Conservation (phyloP, 2,329 filamentous ascomycete genomes). For the Colletotrichum navitas region DNA sequence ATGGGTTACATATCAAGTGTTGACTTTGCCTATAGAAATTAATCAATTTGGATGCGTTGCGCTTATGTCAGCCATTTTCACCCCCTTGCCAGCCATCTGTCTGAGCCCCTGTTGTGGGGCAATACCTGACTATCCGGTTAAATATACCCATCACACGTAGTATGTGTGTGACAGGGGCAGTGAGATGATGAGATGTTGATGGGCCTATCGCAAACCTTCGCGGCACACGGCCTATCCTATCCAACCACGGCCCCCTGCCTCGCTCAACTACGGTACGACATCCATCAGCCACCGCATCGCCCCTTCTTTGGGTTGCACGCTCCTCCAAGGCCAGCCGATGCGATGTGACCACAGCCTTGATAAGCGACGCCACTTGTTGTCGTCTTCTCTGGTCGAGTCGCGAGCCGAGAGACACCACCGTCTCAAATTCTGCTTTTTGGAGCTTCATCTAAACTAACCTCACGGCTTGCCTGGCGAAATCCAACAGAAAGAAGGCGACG, state of each 20-base stretch:
- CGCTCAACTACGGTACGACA: not conserved
- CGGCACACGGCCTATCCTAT: not conserved
- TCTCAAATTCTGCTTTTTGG: conserved; percentile 10
- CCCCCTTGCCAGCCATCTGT: too few species aligned
- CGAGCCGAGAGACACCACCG: conserved; percentile 17
- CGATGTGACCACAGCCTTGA: conserved; percentile 3
- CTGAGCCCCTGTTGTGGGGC: too few species aligned
- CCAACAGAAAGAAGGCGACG: not conserved
- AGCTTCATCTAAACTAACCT: conserved; percentile 14
- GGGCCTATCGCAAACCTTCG: conserved; percentile 14
- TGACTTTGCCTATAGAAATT: too few species aligned
- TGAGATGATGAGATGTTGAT: conserved; percentile 15
- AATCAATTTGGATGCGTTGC: too few species aligned
- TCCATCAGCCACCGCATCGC: conserved; percentile 18
- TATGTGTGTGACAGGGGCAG: conserved; percentile 4
- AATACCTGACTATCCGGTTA: too few species aligned
- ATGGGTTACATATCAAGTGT: too few species aligned
- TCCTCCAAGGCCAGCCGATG: conserved; percentile 13
- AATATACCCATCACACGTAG: too few species aligned
- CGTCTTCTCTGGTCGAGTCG: not conserved
- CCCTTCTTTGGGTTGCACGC: conserved; percentile 23
- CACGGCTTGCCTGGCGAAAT: too few species aligned
- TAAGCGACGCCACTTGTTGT: not conserved
- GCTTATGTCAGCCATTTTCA: too few species aligned
- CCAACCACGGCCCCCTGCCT: conserved; percentile 17